A percentile compares a stretch with the other conserved stretches of the same genome.
phyloP scores from a whole-genome alignment of 2,329 filamentous ascomycete species.

The Epichloe sibirici region DNA sequence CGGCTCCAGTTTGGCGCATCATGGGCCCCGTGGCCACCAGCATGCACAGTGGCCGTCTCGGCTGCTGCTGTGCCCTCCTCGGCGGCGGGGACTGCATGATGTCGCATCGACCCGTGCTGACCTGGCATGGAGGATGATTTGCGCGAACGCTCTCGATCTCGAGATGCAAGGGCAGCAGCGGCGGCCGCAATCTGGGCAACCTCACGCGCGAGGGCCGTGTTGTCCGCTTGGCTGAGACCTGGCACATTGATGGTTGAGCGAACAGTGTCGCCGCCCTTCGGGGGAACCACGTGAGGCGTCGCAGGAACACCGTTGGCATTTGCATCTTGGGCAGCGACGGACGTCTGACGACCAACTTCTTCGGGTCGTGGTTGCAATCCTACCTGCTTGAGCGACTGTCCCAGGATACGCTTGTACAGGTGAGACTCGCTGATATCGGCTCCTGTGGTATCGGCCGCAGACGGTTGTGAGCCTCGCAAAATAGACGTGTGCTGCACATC shows the following conservation, averaged over 20 bases:
- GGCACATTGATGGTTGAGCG: constrained; percentile 42
- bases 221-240: constrained; percentile 71
- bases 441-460: constrained; percentile 35
- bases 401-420: constrained; percentile 85
- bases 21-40: constrained; percentile 55
- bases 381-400: constrained; percentile 76
- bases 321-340: constrained; percentile 20
- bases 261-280: constrained; percentile 41
- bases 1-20: constrained; percentile 98
- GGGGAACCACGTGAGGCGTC: constrained; percentile 65
- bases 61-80: constrained; percentile 18
- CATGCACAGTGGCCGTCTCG: constrained; percentile 21
- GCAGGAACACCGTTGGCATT: constrained; percentile 31
- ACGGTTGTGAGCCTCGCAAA: constrained; percentile 23
- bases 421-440: constrained; percentile 75
- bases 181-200: constrained; percentile 91
- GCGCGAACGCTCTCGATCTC: constrained; percentile 42
- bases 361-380: constrained; percentile 50
- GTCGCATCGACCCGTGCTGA: constrained; percentile 12
- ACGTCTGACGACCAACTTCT: constrained; percentile 28
- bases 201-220: constrained; percentile 67
- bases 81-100: constrained; percentile 20
- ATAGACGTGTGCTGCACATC: constrained; percentile 29
- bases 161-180: constrained; percentile 73
- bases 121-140: constrained; percentile 23